Evolutionary conservation across 1,284 basidiomycete genomes (phyloP).

Genomic region (Ceratobasidium sp.): DNA sequence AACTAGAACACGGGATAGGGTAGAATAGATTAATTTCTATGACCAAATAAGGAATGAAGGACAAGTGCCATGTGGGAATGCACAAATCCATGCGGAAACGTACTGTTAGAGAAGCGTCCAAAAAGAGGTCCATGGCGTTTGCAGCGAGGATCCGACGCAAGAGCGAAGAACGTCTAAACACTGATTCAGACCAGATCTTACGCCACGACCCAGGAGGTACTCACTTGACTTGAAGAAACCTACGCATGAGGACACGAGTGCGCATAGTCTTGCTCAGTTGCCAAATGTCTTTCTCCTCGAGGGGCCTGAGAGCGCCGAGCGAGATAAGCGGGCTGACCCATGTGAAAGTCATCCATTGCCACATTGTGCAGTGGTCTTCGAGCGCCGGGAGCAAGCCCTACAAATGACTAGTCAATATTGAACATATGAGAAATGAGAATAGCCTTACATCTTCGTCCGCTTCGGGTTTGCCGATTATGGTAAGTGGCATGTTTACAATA

Average conservation of each 20-base stretch:
- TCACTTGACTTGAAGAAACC: constrained; percentile 44
- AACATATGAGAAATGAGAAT: neutral
- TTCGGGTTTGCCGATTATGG: constrained; percentile 12
- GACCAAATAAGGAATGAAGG: neutral
- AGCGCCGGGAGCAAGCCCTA: constrained; percentile 37
- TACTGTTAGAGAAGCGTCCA: constrained; percentile 43
- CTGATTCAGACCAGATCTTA: neutral
- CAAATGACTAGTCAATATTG: neutral
- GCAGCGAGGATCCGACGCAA: constrained; percentile 43
- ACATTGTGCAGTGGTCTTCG: constrained; percentile 46
- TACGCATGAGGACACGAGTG: constrained; percentile 42
- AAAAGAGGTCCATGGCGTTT: constrained; percentile 47
- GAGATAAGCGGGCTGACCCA: constrained; percentile 46
- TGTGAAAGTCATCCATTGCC: constrained; percentile 47
- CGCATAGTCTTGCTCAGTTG: constrained; percentile 42
- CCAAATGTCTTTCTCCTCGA: constrained; percentile 48
- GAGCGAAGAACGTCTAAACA: constrained; percentile 42
- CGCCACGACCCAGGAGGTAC: neutral
- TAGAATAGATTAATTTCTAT: neutral
- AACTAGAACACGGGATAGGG: constrained; percentile 3
- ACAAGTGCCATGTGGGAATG: constrained; percentile 15
- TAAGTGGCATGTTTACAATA: constrained; percentile 41
- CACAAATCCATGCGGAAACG: constrained; percentile 10
- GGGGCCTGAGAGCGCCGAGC: constrained; percentile 25
- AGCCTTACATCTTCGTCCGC: constrained; percentile 36